Conservation (phyloP, 306 rosid species). For the Cucumis melo region DNA sequence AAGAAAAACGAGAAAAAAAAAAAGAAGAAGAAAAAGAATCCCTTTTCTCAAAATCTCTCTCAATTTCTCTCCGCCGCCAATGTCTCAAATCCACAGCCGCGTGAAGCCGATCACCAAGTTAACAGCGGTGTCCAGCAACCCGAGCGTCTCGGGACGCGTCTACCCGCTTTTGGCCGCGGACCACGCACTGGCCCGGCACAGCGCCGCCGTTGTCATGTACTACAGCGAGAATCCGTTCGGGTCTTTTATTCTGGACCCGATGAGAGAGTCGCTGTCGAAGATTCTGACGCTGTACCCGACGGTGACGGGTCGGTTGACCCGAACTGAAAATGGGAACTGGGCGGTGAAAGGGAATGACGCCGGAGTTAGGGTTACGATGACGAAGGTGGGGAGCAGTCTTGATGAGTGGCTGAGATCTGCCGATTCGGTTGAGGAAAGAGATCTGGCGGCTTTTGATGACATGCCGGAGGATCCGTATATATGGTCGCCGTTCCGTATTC, state of each 20-base stretch:
- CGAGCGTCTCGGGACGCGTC: conserved; percentile 12
- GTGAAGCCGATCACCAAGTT: conserved; percentile 28
- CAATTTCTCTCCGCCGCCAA: not conserved
- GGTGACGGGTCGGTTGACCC: conserved; percentile 44
- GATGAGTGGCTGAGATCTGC: conserved; percentile 48
- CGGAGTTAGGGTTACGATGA: conserved; percentile 37
- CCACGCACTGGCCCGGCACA: conserved; percentile 41
- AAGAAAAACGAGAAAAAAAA: no score
- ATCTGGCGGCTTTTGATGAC: conserved; percentile 37
- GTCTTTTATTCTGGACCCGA: conserved; percentile 36
- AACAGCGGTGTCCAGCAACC: conserved; percentile 54
- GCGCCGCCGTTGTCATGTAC: conserved; percentile 34
- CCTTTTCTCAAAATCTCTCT: not conserved
- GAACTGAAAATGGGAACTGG: conserved; percentile 31
- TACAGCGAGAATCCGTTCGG: conserved; percentile 24
- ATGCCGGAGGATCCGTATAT: conserved; percentile 35
- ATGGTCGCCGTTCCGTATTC: conserved; percentile 57
- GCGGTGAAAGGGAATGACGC: conserved; percentile 48
- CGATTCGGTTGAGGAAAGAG: conserved; percentile 21
- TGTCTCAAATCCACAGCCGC: conserved; percentile 5
- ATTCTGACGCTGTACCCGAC: conserved; percentile 34
- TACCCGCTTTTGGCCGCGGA: conserved; percentile 27
- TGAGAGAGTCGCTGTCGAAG: conserved; percentile 29
- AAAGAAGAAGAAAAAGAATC: no score
- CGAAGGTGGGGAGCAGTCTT: conserved; percentile 39